Evolutionary conservation across 768 basidiomycete species (phyloP), one percentile per base, ranked within the genome.

Genomic region (Trametes cingulata): DNA sequence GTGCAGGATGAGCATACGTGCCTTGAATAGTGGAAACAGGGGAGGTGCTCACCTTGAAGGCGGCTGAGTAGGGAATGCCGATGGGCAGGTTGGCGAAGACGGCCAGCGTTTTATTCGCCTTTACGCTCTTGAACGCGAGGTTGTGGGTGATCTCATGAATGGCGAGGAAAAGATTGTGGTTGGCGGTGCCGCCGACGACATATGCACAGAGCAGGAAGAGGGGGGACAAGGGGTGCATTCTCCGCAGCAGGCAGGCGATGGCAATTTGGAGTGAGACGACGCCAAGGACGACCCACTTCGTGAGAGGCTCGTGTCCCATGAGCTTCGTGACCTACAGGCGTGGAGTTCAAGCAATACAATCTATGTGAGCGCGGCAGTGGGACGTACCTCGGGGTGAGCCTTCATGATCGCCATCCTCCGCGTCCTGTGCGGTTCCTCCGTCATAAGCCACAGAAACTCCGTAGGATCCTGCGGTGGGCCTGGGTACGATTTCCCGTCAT

Each of bases 131-230:
- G 77, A 98, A 98, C 1, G 94, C 97, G 25, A 99, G 82, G 72
- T 98, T 98, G 73, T 99, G 97, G 2, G 95, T 97, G 62, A 99
- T 97, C 71, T 99, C 97, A 71, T 99, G 97, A 54, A 99, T 97
- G 42, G 97, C 94, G 48, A 99, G 84, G 75, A 99, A 99, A 39
- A 96, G 82, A 72, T 98, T 99, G 73, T 99, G 97, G 75, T 98
- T 99, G 8, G 90, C 89, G 0, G 96, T 98, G 3, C 94, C 97
- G 1, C 97, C 97, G 49, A 98, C 81, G 14, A 75, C 79, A 71
- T 98, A 98, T 0, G 96, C 93, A 13, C 79, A 78, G 58, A 88
- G 63, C 57, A 98, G 69, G 75, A 97, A 98, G 48, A 78, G 67
- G 20, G 80, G 82, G 2, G 91, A 93, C 49, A 87, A 72, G 0